A percentile compares a stretch with the other conserved stretches of the same genome.
Evolutionary conservation across 2,329 filamentous ascomycete species (phyloP).

Genomic region (Ophiocordyceps camponoti-saundersi): DNA sequence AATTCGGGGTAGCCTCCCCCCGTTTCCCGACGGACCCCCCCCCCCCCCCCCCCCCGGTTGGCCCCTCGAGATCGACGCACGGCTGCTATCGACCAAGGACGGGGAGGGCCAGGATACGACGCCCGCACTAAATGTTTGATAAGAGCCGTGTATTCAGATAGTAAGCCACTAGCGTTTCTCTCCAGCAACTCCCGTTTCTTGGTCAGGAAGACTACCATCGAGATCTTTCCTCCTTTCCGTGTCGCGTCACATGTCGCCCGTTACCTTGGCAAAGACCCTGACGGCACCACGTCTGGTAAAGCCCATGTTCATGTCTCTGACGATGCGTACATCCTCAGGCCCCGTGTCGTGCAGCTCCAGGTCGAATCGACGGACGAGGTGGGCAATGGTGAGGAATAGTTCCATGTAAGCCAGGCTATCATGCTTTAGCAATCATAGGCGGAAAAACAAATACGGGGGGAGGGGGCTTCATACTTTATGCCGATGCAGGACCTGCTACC

Average conservation of each 20-base stretch:
- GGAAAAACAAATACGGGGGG: neutral
- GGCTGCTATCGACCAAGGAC: too few relatives aligned
- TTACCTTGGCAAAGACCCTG: neutral
- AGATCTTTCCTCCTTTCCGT: neutral
- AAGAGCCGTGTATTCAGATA: too few relatives aligned
- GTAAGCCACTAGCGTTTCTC: too few relatives aligned
- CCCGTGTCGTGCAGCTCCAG: neutral
- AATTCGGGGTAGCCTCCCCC: too few relatives aligned
- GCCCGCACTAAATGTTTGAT: too few relatives aligned
- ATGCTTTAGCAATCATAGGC: neutral
- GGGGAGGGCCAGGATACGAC: too few relatives aligned
- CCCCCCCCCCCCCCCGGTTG: too few relatives aligned
- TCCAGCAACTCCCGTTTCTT: too few relatives aligned
- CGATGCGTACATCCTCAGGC: neutral
- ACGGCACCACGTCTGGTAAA: neutral
- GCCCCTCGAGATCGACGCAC: too few relatives aligned
- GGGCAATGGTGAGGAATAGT: neutral
- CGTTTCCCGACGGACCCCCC: too few relatives aligned
- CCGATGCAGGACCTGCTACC: neutral
- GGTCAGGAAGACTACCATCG: neutral
- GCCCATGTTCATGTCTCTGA: neutral
- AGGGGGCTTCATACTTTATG: neutral
- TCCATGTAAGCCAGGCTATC: neutral
- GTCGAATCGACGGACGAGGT: neutral
- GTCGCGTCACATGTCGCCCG: neutral